Conservation (phyloP, 768 basidiomycete species). For the Termitomyces sp. region DNA sequence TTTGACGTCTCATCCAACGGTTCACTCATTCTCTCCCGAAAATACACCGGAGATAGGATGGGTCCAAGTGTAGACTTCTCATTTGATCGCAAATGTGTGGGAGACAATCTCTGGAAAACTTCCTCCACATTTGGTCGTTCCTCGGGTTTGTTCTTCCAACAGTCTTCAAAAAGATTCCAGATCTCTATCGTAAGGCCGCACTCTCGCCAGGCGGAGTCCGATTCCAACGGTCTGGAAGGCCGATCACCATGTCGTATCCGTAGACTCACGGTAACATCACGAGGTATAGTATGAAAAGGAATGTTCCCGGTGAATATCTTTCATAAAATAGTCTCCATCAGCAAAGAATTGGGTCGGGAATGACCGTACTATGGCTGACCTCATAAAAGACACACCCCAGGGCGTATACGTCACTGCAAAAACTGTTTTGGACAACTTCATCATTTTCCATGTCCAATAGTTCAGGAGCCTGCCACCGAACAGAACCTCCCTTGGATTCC, state of each 20-base stretch:
- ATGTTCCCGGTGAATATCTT: neutral
- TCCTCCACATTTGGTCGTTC: neutral
- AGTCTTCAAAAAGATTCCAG: neutral
- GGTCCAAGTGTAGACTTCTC: neutral
- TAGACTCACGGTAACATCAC: neutral
- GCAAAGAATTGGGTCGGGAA: no score
- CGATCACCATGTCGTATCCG: neutral
- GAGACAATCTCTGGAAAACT: neutral
- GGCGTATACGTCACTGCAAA: neutral
- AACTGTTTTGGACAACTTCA: neutral
- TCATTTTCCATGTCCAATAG: neutral
- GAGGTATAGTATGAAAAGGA: neutral
- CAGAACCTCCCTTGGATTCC: neutral
- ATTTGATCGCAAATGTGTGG: neutral
- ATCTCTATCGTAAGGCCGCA: neutral
- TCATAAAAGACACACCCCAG: neutral
- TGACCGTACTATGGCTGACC: neutral
- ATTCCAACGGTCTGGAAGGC: neutral
- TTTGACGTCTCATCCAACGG: neutral
- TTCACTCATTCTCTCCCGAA: neutral
- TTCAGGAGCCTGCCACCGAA: conserved; percentile 1
- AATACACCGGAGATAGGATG: neutral
- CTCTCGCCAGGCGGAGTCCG: neutral
- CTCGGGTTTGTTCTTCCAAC: neutral
- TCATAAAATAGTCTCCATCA: neutral